Percentiles rank a stretch among this genome's conserved stretches.
These are phyloP conservation scores for Imleria badia DNA, from an alignment of 768 basidiomycete genomes.

Conservation along the genomic window DNA sequence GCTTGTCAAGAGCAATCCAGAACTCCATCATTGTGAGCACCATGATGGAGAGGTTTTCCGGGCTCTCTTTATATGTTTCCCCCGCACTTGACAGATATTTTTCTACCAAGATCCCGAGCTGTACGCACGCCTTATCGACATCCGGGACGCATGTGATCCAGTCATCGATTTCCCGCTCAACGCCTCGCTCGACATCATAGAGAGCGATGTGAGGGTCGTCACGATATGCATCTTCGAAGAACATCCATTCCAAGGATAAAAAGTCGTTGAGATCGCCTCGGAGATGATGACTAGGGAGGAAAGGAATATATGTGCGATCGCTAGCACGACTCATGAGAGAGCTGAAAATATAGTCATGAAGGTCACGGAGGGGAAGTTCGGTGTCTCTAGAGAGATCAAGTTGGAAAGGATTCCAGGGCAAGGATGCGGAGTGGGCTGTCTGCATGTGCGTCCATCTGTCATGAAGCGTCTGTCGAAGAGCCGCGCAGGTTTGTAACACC, in stretches of 20 bases:
- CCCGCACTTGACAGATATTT: too few species aligned
- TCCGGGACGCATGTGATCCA: background rate
- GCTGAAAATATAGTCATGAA: background rate
- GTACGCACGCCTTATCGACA: too few species aligned
- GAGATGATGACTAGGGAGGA: background rate
- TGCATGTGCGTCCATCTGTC: too few species aligned
- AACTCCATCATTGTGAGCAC: too few species aligned
- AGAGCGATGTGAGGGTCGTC: background rate
- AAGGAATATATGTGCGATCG: background rate
- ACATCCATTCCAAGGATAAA: too few species aligned
- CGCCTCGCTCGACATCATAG: background rate
- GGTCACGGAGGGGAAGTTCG: background rate
- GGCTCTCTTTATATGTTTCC: too few species aligned
- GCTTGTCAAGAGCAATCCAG: too few species aligned
- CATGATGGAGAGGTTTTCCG: too few species aligned
- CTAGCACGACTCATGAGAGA: background rate
- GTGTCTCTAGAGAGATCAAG: background rate
- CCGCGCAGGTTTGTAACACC: too few species aligned
- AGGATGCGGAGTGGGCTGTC: background rate
- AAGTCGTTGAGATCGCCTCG: background rate
- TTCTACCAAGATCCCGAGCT: too few species aligned
- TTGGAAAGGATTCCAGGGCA: background rate
- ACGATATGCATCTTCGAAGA: background rate
- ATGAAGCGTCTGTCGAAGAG: too few species aligned
- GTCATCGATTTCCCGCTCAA: background rate